These are phyloP conservation scores for Pleurotus eryngii DNA, from an alignment of 768 basidiomycete genomes.

Conservation along the genomic window DNA sequence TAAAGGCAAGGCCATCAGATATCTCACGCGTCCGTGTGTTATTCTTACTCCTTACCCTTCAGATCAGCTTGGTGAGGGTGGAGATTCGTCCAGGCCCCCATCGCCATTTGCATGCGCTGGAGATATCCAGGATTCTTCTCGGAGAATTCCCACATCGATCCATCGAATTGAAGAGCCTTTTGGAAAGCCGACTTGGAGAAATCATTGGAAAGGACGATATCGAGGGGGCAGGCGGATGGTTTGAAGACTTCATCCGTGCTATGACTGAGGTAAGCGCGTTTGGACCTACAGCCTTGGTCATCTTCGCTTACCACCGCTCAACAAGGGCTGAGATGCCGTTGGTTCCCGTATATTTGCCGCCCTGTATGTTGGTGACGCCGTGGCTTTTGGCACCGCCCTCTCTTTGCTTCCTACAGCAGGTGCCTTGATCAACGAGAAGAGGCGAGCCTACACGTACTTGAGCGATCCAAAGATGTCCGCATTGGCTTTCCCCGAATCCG, in stretches of 20 bases:
- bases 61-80: conserved; percentile 6
- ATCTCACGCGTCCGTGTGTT: neutral
- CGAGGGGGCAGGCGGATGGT: conserved; percentile 16
- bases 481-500: conserved; percentile 22
- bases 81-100: conserved; percentile 10
- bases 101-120: conserved; percentile 9
- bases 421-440: no score
- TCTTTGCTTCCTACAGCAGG: conserved; percentile 3
- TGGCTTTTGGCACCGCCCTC: neutral
- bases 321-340: conserved; percentile 13
- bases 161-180: neutral
- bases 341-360: conserved; percentile 8
- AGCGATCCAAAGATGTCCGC: conserved; percentile 11
- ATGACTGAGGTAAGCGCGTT: neutral
- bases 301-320: conserved; percentile 12
- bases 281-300: neutral
- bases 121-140: neutral
- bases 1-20: neutral
- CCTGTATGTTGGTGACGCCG: conserved; percentile 5
- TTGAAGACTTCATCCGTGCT: conserved; percentile 20
- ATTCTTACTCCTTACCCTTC: conserved; percentile 3
- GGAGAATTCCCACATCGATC: neutral
- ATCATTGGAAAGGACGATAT: conserved; percentile 10
- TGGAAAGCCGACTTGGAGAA: conserved; percentile 2
- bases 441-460: conserved; percentile 10